Evolutionary conservation across 345 rosid genomes (phyloP).

Genomic region (Theobroma cacao): DNA sequence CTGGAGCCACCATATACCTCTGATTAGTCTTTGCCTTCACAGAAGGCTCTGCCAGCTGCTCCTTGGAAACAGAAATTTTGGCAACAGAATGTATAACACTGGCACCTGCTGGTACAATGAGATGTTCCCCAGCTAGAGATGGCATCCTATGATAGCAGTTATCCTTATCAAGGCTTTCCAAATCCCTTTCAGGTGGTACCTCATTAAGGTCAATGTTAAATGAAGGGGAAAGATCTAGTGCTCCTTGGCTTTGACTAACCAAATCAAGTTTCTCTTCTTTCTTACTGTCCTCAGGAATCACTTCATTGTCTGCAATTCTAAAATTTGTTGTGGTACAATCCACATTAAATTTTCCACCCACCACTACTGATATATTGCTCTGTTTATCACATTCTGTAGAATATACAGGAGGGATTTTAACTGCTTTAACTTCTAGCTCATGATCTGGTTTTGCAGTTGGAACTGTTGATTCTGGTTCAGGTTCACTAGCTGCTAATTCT

Average conservation of each 20-base stretch:
- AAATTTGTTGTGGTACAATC: not conserved
- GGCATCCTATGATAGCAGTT: conserved; percentile 23
- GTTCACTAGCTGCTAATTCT: conserved; percentile 22
- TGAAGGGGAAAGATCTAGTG: conserved; percentile 8
- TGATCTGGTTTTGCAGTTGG: conserved; percentile 14
- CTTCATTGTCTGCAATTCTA: conserved; percentile 17
- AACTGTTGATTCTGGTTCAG: conserved; percentile 21
- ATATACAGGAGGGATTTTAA: conserved; percentile 1
- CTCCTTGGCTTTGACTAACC: conserved; percentile 12
- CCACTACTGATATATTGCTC: not conserved
- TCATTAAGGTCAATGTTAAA: conserved; percentile 13
- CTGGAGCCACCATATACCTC: conserved; percentile 27
- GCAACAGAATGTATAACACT: conserved; percentile 13
- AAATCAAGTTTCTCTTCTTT: conserved; percentile 24
- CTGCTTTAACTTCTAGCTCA: conserved; percentile 19
- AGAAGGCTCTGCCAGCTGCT: conserved; percentile 28
- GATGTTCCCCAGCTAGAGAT: conserved; percentile 21
- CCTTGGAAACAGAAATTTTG: conserved; percentile 22
- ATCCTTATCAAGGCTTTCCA: conserved; percentile 21
- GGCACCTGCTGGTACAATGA: conserved; percentile 12
- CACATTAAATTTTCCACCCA: conserved; percentile 16
- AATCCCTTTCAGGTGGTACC: conserved; percentile 31
- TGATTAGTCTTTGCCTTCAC: conserved; percentile 23
- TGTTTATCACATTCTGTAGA: conserved; percentile 26
- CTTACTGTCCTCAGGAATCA: conserved; percentile 14